Base-by-base conservation (phyloP, 2,329 filamentous ascomycete genomes). In the Herpotrichia juniperi region DNA sequence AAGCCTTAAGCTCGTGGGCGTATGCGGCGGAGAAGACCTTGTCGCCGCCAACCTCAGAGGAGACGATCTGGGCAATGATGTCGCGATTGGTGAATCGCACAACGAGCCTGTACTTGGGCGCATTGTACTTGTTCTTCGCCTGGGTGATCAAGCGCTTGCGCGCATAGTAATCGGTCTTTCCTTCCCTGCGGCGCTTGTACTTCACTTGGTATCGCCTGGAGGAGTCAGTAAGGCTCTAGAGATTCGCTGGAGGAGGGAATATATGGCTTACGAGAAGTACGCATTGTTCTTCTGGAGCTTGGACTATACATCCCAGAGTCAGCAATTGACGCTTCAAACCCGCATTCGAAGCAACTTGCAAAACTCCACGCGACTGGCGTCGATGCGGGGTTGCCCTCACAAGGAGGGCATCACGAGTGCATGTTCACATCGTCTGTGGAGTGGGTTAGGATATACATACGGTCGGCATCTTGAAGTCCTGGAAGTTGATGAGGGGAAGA, bases 121-220 rank as follows among this genome's bases (percentile, higher is more conserved):
- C 90, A 83, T 96, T 96, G 90, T 97, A 99, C 90, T 99, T 99
- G 91, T 99, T 99, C 91, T 97, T 99, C 83, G 94, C 94, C 87
- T 99, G 94, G 84, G 91, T 93, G 86, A 97, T 94, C 81, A 99
- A 87, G 77, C 94, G 90, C 91, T 97, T 97, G 80, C 94, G 93
- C 78, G 94, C 94, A 81, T 97, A 97, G 91, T 99, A 99, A 80
- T 99, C 94, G 84, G 94, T 99, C 54, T 99, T 99, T 78, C 94
- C 94, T 75, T 89, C 77, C 69, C 91, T 87, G 81, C 94, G 89
- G 79, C 94, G 93, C 86, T 92, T 94, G 90, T 97, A 99, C 89
- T 99, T 99, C 78, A 94, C 97, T 86, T 99, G 94, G 87, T 90
- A 99, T 82, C 94, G 92, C 80, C 93, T 96, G 77, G 50, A 54